Percentiles rank a stretch among this genome's conserved stretches.
phyloP scores from a whole-genome alignment of 2,329 filamentous ascomycete genomes.

The Cordyceps militaris region DNA sequence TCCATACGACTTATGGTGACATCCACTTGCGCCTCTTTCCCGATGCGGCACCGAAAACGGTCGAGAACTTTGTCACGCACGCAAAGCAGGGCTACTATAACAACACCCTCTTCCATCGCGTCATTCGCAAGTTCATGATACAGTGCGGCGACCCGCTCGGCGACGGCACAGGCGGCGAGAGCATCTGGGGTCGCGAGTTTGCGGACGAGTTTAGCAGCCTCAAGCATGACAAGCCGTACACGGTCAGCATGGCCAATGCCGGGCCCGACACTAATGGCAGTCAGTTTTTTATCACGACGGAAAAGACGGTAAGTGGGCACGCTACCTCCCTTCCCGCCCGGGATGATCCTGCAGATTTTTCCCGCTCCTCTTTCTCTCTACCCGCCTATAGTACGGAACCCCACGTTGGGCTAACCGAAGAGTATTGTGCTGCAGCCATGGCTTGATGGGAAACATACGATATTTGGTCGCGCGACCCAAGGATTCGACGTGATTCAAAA shows the following conservation, averaged over 20 bases:
- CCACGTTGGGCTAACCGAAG: constrained; percentile 19
- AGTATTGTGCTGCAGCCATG: constrained; percentile 57
- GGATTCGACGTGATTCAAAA: constrained; percentile 91
- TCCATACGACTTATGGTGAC: constrained; percentile 92
- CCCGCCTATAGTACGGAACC: constrained; percentile 8
- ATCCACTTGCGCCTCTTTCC: constrained; percentile 92
- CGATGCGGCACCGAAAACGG: constrained; percentile 83
- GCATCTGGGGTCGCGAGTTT: constrained; percentile 92
- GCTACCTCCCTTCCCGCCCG: constrained; percentile 5
- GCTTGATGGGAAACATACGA: constrained; percentile 93
- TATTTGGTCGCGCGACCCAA: constrained; percentile 85
- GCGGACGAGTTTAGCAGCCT: constrained; percentile 88
- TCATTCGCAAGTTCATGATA: constrained; percentile 99
- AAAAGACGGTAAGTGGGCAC: constrained; percentile 66
- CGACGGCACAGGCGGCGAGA: constrained; percentile 78
- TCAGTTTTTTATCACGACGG: constrained; percentile 98
- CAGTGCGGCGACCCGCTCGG: constrained; percentile 93
- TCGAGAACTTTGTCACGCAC: constrained; percentile 96
- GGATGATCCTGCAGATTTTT: constrained; percentile 8
- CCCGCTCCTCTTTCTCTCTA: neutral
- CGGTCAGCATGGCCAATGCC: constrained; percentile 95
- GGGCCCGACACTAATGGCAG: constrained; percentile 92
- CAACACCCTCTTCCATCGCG: constrained; percentile 91
- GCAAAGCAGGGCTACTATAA: constrained; percentile 91
- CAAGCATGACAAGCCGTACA: constrained; percentile 93